Percentiles rank a stretch among this genome's conserved stretches.
These are phyloP conservation scores for Trypanosoma mega DNA, from an alignment of 208 protist genomes.

Conservation along the genomic window DNA sequence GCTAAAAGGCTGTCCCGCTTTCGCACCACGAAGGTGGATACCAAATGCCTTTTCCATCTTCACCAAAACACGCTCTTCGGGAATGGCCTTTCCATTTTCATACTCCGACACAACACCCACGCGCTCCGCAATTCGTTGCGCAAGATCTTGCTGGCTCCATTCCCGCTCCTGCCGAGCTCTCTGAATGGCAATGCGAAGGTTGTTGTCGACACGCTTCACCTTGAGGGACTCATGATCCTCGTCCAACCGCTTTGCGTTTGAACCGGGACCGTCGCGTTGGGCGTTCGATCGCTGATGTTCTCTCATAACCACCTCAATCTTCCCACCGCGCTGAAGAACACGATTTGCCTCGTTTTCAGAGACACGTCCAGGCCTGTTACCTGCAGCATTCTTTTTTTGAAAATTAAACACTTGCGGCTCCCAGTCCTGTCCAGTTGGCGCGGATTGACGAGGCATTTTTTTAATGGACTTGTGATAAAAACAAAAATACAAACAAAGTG, in stretches of 20 bases:
- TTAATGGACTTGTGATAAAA: slow-evolving; percentile 44
- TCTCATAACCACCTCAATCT: slow-evolving; percentile 63
- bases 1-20: slow-evolving; percentile 76
- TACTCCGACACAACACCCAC: slow-evolving; percentile 91
- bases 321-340: slow-evolving; percentile 65
- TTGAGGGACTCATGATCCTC: slow-evolving; percentile 84
- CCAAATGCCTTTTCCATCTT: slow-evolving; percentile 94
- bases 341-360: slow-evolving; percentile 75
- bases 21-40: slow-evolving; percentile 90
- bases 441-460: slow-evolving; percentile 44
- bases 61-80: slow-evolving; percentile 88
- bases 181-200: slow-evolving; percentile 78
- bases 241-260: slow-evolving; percentile 86
- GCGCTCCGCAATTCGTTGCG: slow-evolving; percentile 80
- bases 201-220: slow-evolving; percentile 83
- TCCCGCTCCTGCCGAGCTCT: slow-evolving; percentile 78
- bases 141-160: slow-evolving; percentile 89
- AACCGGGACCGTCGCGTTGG: slow-evolving; percentile 56
- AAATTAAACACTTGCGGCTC: slow-evolving; percentile 89
- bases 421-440: slow-evolving; percentile 83
- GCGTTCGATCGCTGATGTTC: slow-evolving; percentile 70
- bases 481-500: too few species aligned
- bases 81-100: slow-evolving; percentile 92
- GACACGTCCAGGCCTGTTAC: slow-evolving; percentile 42
- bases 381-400: slow-evolving; percentile 30